A percentile compares a stretch with the other conserved stretches of the same genome.
Conservation (phyloP, 768 basidiomycete species). For the Porpolomopsis calyptriformis region DNA sequence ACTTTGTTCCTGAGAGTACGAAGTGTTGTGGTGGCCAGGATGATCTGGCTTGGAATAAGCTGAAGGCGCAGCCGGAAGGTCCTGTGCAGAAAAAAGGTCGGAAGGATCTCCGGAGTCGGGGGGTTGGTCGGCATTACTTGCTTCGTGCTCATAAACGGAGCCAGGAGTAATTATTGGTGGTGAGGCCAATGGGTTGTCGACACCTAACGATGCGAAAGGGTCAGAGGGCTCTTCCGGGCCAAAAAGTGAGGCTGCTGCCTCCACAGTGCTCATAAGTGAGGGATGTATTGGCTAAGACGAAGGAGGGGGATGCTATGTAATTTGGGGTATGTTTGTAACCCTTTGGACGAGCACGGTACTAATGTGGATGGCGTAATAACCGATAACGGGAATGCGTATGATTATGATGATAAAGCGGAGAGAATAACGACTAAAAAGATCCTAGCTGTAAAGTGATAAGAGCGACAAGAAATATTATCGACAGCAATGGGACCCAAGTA, state of each 20-base stretch:
- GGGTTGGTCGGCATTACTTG: constrained; percentile 6
- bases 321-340: constrained; percentile 10
- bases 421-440: too few relatives aligned
- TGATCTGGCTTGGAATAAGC: not conserved
- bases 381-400: constrained; percentile 1
- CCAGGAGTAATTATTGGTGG: constrained; percentile 20
- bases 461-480: constrained; percentile 11
- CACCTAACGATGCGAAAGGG: constrained; percentile 53
- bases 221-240: constrained; percentile 55
- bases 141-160: not conserved
- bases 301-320: too few relatives aligned
- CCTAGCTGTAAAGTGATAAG: constrained; percentile 8
- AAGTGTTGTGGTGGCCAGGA: not conserved
- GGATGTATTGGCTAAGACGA: not conserved
- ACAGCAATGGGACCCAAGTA: constrained; percentile 12
- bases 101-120: constrained; percentile 10
- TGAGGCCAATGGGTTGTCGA: constrained; percentile 17
- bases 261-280: constrained; percentile 56
- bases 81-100: not conserved
- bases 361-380: constrained; percentile 3
- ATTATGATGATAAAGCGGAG: not conserved
- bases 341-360: constrained; percentile 12
- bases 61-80: not conserved
- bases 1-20: constrained; percentile 7
- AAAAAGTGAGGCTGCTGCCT: constrained; percentile 77